These are phyloP conservation scores for Tolypocladium tundrense DNA, from an alignment of 2,329 filamentous ascomycete genomes.

Conservation along the genomic window DNA sequence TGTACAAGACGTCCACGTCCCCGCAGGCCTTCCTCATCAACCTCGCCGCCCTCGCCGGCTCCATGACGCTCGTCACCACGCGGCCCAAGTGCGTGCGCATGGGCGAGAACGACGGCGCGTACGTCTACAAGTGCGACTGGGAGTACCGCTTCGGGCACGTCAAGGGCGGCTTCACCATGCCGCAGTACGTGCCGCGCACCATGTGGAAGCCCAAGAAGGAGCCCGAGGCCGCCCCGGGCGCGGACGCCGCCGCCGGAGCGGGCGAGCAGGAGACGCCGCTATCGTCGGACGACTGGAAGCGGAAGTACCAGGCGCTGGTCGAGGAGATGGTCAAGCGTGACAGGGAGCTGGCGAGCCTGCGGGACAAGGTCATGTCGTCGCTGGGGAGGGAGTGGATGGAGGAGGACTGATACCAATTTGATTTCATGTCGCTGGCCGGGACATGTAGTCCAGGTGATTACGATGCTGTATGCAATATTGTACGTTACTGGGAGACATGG, in stretches of 20 bases:
- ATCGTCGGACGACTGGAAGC: conserved; percentile 35
- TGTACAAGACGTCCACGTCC: conserved; percentile 38
- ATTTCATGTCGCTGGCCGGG: neutral
- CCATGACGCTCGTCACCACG: conserved; percentile 36
- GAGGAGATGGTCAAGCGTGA: conserved; percentile 49
- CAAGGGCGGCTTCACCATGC: conserved; percentile 41
- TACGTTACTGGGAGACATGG: neutral
- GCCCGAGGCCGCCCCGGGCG: neutral
- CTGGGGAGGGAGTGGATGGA: conserved; percentile 12
- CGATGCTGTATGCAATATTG: neutral
- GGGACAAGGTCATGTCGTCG: conserved; percentile 29
- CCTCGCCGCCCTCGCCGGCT: conserved; percentile 45
- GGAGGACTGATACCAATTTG: conserved; percentile 6
- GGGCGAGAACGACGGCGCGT: conserved; percentile 29
- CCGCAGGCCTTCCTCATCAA: conserved; percentile 50
- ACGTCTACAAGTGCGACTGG: conserved; percentile 43
- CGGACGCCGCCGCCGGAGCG: neutral
- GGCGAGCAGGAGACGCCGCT: conserved; percentile 6
- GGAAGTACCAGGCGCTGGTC: conserved; percentile 46
- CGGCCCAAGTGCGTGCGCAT: conserved; percentile 30
- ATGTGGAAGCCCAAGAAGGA: conserved; percentile 26
- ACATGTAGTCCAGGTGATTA: neutral
- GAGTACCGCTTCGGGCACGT: conserved; percentile 44
- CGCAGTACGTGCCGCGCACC: conserved; percentile 33
- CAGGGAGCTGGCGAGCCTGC: conserved; percentile 35